Base-by-base conservation (phyloP, 805 yeast species). In the Schwanniomyces sp. region DNA sequence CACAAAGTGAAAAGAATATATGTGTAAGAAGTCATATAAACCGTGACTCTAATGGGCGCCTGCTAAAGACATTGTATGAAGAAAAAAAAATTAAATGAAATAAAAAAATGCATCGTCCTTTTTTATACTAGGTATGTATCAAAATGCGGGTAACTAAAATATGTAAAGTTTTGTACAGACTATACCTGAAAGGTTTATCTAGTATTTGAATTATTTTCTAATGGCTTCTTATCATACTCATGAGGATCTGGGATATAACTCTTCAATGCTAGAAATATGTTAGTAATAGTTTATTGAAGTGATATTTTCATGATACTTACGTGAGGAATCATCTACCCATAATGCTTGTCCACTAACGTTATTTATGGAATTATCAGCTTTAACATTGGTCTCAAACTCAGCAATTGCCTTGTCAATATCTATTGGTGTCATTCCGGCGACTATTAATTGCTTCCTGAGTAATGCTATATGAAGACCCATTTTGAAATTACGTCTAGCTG, bases 41-140 rank as follows among this genome's bases (percentile, higher is more conserved):
- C 82, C 81, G 85, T 80, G 84, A 81, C 85, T 81, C 85, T 81
- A 80, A 80, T 80, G 92, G 94, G 92, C 85, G 91, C 87, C 94
- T 85, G 78, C 54, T 50, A 63, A 67, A 70, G 73, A 69, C 76
- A 71, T 70, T 71, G 72, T 66, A 63, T 63, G 49, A 64, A 63
- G 68, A 67, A 59, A 52, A 44, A 28, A 57, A 56, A 49, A 26
- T n/a, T 24, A 2, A 49, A 25, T 11, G 16, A 32, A 44, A 47
- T 41, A 34, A 9, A 7, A 26, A 26, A 28, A 32, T 16, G 38
- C 21, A 44, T 41, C 18, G 12, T 28, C 40, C 34, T 25, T 34
- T 45, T 54, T 47, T 51, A 55, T 51, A 47, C 45, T 40, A 24
- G 43, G 11, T 32, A 30, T 12, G 43, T 27, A 3, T 2, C 12